A percentile compares a stretch with the other conserved stretches of the same genome.
Evolutionary conservation across 2,329 filamentous ascomycete genomes (phyloP).

Genomic region (Xylariaceae sp.): DNA sequence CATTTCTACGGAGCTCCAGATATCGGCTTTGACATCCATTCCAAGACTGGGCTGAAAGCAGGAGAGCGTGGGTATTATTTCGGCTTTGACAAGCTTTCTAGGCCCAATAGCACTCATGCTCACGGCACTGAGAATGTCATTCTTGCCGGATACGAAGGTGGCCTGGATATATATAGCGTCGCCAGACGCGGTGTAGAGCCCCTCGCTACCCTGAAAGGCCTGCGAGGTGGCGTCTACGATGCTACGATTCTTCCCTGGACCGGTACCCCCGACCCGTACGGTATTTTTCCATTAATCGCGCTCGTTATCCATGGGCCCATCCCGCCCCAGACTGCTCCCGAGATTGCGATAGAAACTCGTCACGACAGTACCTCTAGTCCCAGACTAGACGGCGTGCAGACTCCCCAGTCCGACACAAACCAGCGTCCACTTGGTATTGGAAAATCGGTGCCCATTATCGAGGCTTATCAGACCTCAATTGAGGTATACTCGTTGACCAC

Average conservation of each 20-base stretch:
- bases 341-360: constrained; percentile 26
- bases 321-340: constrained; percentile 34
- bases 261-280: constrained; percentile 42
- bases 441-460: constrained; percentile 33
- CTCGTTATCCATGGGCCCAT: constrained; percentile 74
- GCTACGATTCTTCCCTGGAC: constrained; percentile 77
- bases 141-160: constrained; percentile 72
- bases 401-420: constrained; percentile 32
- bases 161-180: constrained; percentile 67
- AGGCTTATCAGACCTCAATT: constrained; percentile 76
- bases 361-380: constrained; percentile 32
- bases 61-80: constrained; percentile 70
- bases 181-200: constrained; percentile 64
- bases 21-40: constrained; percentile 51
- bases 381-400: constrained; percentile 33
- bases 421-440: constrained; percentile 30
- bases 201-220: constrained; percentile 63
- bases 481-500: constrained; percentile 81
- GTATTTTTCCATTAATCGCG: constrained; percentile 65
- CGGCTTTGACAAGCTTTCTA: constrained; percentile 66
- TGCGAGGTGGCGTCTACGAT: constrained; percentile 71
- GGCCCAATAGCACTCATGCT: constrained; percentile 27
- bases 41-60: constrained; percentile 48
- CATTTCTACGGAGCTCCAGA: constrained; percentile 66
- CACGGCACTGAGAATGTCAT: constrained; percentile 55